Conservation (phyloP, 2,329 filamentous ascomycete species). For the Lojkania enalia region DNA sequence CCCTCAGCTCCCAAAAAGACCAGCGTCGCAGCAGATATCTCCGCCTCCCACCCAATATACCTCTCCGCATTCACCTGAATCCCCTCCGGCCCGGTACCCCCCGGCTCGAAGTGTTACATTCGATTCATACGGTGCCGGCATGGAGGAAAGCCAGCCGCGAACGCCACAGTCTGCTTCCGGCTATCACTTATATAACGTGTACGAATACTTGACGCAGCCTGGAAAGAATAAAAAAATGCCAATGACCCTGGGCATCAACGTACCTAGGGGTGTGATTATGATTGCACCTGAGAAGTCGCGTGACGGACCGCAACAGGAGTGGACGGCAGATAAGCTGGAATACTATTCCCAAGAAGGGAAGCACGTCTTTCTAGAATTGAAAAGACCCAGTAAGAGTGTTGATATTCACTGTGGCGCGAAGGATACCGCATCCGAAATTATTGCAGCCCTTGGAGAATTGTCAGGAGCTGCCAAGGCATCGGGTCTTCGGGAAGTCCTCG, state of each 20-base stretch:
- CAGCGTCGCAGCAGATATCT: slow-evolving; percentile 58
- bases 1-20: slow-evolving; percentile 63
- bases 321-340: slow-evolving; percentile 93
- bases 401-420: slow-evolving; percentile 98
- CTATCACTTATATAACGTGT: slow-evolving; percentile 95
- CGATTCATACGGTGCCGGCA: slow-evolving; percentile 49
- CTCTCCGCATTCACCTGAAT: slow-evolving; percentile 46
- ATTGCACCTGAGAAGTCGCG: slow-evolving; percentile 83
- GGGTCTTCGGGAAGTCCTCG: slow-evolving; percentile 80
- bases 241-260: slow-evolving; percentile 92
- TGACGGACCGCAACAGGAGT: slow-evolving; percentile 86
- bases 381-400: slow-evolving; percentile 88
- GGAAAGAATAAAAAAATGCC: slow-evolving; percentile 98
- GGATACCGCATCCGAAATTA: slow-evolving; percentile 93
- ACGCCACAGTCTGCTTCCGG: slow-evolving; percentile 67
- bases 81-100: slow-evolving; percentile 33
- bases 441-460: slow-evolving; percentile 82
- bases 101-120: slow-evolving; percentile 46
- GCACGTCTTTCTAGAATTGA: slow-evolving; percentile 92
- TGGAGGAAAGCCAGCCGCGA: slow-evolving; percentile 40
- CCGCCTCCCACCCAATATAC: slow-evolving; percentile 51
- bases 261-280: slow-evolving; percentile 84
- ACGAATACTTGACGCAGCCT: slow-evolving; percentile 96
- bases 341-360: slow-evolving; percentile 98
- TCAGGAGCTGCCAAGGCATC: slow-evolving; percentile 84